Evolutionary conservation across 2,329 filamentous ascomycete genomes (phyloP).

Genomic region (Rutstroemia sp.): DNA sequence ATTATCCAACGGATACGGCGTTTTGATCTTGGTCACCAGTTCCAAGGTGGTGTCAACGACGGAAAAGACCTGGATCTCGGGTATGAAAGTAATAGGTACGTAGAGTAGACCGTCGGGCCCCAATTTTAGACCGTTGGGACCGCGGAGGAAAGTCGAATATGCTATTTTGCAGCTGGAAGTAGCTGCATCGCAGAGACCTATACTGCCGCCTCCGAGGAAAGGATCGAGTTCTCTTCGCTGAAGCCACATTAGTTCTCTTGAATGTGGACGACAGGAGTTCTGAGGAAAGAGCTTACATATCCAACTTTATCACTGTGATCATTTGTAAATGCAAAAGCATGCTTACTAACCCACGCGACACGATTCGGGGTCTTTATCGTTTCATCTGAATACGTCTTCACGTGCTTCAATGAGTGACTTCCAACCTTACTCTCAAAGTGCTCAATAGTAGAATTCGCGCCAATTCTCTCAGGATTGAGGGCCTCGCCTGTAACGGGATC

Average conservation of each 20-base stretch:
- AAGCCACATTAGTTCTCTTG: background rate
- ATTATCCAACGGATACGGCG: constrained; percentile 30
- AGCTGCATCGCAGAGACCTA: constrained; percentile 25
- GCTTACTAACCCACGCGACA: constrained; percentile 28
- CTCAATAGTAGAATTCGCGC: constrained; percentile 33
- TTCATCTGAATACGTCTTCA: constrained; percentile 28
- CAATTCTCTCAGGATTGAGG: constrained; percentile 26
- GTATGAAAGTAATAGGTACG: constrained; percentile 24
- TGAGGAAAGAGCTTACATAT: constrained; percentile 14
- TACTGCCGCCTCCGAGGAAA: constrained; percentile 26
- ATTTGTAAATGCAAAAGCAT: constrained; percentile 33
- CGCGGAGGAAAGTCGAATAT: constrained; percentile 20
- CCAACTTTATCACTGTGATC: constrained; percentile 30
- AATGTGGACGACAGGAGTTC: background rate
- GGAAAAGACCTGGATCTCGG: constrained; percentile 18
- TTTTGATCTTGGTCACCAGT: constrained; percentile 22
- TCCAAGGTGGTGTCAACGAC: constrained; percentile 15
- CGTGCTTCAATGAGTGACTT: constrained; percentile 25
- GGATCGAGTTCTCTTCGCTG: constrained; percentile 25
- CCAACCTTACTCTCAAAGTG: constrained; percentile 27
- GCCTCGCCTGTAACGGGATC: constrained; percentile 26
- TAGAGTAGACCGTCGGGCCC: constrained; percentile 31
- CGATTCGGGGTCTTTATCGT: constrained; percentile 32
- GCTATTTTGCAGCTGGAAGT: constrained; percentile 24
- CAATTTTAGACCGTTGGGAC: constrained; percentile 30